phyloP scores from a whole-genome alignment of 257 asterid species.

The Solanum virginianum region DNA sequence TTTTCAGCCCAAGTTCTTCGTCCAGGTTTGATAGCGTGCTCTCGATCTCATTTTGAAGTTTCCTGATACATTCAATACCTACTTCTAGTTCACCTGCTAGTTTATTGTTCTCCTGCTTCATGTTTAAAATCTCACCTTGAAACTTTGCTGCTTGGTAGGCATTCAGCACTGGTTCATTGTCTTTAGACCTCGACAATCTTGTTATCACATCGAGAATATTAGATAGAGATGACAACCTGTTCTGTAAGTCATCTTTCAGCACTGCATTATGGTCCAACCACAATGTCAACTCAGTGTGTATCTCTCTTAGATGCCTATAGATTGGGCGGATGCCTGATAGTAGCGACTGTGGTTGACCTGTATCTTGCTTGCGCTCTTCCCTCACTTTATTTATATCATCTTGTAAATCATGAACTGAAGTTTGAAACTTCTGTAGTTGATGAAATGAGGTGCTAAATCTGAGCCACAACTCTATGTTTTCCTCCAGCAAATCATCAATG shows the following conservation, averaged over 20 bases:
- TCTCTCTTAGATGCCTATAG: slow-evolving; percentile 33
- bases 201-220: slow-evolving; percentile 25
- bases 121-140: slow-evolving; percentile 38
- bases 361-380: slow-evolving; percentile 9
- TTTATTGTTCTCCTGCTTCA: slow-evolving; percentile 33
- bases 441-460: slow-evolving; percentile 30
- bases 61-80: slow-evolving; percentile 12
- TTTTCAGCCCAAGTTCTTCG: slow-evolving; percentile 17
- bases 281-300: slow-evolving; percentile 26
- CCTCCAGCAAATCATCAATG: slow-evolving; percentile 34
- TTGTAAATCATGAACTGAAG: slow-evolving; percentile 15
- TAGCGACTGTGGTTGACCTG: not conserved
- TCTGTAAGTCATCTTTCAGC: slow-evolving; percentile 26
- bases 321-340: slow-evolving; percentile 32
- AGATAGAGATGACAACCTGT: slow-evolving; percentile 26
- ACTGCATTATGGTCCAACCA: slow-evolving; percentile 29
- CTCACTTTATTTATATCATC: slow-evolving; percentile 19
- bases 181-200: slow-evolving; percentile 6
- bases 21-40: slow-evolving; percentile 21
- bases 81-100: slow-evolving; percentile 18
- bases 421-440: slow-evolving; percentile 24
- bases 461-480: slow-evolving; percentile 40
- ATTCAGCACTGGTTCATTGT: slow-evolving; percentile 15
- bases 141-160: slow-evolving; percentile 39
- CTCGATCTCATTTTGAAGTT: slow-evolving; percentile 21